Percentiles rank a stretch among this genome's conserved stretches.
phyloP scores from a whole-genome alignment of 495 filamentous ascomycete genomes.

The Xylaria venustula region DNA sequence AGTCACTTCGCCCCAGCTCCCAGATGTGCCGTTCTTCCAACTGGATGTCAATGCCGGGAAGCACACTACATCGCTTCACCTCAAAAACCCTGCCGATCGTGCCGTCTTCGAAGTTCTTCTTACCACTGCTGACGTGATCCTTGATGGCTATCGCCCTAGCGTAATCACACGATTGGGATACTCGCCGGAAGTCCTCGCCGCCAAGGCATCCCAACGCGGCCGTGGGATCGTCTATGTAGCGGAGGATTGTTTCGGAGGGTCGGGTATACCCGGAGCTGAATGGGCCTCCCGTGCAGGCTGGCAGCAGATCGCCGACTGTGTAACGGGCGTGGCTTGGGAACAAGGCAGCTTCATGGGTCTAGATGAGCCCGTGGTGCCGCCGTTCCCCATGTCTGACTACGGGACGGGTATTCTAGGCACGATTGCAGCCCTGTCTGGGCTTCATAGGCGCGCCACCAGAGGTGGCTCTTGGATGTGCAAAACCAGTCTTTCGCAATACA shows the following conservation, averaged over 20 bases:
- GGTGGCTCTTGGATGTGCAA: constrained; percentile 67
- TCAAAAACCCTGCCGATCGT: constrained; percentile 53
- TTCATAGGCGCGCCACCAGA: constrained; percentile 58
- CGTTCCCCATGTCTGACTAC: constrained; percentile 81
- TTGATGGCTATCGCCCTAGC: constrained; percentile 68
- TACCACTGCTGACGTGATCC: constrained; percentile 52
- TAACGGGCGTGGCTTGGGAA: constrained; percentile 61
- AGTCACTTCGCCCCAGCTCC: constrained; percentile 64
- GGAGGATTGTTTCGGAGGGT: constrained; percentile 69
- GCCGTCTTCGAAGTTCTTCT: constrained; percentile 56
- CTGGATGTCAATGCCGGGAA: constrained; percentile 78
- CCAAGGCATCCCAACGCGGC: constrained; percentile 48
- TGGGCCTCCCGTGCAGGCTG: constrained; percentile 53
- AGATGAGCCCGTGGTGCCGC: constrained; percentile 69
- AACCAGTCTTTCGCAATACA: constrained; percentile 42
- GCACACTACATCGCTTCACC: constrained; percentile 50
- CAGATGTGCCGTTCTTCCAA: constrained; percentile 78
- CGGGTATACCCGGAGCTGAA: constrained; percentile 34
- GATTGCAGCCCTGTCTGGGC: constrained; percentile 61
- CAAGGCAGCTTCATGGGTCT: constrained; percentile 73
- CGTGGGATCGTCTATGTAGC: constrained; percentile 68
- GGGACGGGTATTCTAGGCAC: constrained; percentile 67
- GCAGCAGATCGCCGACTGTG: constrained; percentile 60
- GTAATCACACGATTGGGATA: constrained; percentile 61
- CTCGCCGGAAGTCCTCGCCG: constrained; percentile 46